Evolutionary conservation across 2,329 filamentous ascomycete species (phyloP).

Genomic region (Phaeosphaeriaceae sp.): DNA sequence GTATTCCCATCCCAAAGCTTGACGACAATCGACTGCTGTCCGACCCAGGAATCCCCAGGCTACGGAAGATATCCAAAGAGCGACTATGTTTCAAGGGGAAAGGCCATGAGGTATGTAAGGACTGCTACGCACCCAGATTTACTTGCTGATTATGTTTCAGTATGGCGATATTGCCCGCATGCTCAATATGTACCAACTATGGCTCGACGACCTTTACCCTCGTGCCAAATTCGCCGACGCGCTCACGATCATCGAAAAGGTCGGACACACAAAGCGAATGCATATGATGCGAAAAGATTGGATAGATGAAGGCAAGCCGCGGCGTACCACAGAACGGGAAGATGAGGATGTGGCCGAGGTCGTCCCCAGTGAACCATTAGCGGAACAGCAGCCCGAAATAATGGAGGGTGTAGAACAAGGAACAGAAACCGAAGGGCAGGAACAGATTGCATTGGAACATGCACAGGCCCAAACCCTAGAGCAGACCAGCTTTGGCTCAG

Average conservation of each 20-base stretch:
- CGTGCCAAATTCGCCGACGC: constrained; percentile 94
- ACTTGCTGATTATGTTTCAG: constrained; percentile 51
- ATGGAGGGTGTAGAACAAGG: constrained; percentile 17
- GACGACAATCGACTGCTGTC: constrained; percentile 86
- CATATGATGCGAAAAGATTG: constrained; percentile 77
- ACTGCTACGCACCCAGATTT: not conserved
- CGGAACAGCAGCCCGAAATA: constrained; percentile 9
- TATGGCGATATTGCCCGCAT: constrained; percentile 84
- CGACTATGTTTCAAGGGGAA: constrained; percentile 86
- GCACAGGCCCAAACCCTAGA: constrained; percentile 1
- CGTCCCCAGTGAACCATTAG: constrained; percentile 1
- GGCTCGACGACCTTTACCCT: constrained; percentile 95
- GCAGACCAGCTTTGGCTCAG: constrained; percentile 20
- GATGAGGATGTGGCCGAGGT: constrained; percentile 36
- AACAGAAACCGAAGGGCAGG: not conserved
- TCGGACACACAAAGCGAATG: constrained; percentile 83
- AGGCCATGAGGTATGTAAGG: constrained; percentile 75
- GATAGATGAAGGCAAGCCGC: constrained; percentile 77
- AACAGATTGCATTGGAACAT: constrained; percentile 1
- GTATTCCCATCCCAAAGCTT: constrained; percentile 80
- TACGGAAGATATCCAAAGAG: constrained; percentile 73
- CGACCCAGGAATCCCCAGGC: constrained; percentile 79
- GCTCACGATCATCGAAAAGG: constrained; percentile 87
- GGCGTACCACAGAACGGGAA: constrained; percentile 34
- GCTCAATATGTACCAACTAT: constrained; percentile 90